Base-by-base conservation (phyloP, 441 rosid genomes). In the Pelargonium citronellum region DNA sequence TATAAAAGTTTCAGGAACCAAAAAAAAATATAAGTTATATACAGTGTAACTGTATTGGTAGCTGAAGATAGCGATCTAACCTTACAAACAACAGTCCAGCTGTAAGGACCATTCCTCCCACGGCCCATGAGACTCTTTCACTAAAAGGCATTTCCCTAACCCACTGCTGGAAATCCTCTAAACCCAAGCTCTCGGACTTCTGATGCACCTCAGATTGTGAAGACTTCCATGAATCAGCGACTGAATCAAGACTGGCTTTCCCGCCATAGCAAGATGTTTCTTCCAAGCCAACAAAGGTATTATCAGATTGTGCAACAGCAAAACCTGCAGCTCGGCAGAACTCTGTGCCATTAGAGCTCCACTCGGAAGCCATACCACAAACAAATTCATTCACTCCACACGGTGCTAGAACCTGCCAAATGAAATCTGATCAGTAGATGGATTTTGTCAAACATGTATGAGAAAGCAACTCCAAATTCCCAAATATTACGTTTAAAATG, bases 91-190 rank as follows among this genome's bases (percentile, higher is more conserved):
- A 70, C 63, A 91, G 71, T 44, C 95, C 91, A 17, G 92, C 89
- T 8, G 94, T 89, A 68, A 94, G 90, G 79, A 89, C 92, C 84
- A 89, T 46, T 67, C 89, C 83, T 74, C 87, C 95, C 20, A 94
- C 83, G 10, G 94, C 97, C 86, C 96, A 85, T n/a, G 86, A 88
- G 74, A 90, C 84, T 55, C 74, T 84, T 62, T 81, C 84, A 61
- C 55, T 80, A 65, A 77, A 81, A 27, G 86, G 66, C 81, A 83
- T 77, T 74, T 80, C 84, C 74, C 74, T 78, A 53, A 84, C 51
- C 95, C 87, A 79, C 71, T 85, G 85, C 72, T 70, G 83, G 72
- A 86, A 80, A 79, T 83, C 90, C 79, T 82, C 83, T 63, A 80
- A 69, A n/a, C 73, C 77, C 4, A 67, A 66, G 19, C 73, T 75